Evolutionary conservation across 1,284 basidiomycete genomes (phyloP), one percentile per base, ranked within the genome.

Genomic region (Ceratobasidium sp.): DNA sequence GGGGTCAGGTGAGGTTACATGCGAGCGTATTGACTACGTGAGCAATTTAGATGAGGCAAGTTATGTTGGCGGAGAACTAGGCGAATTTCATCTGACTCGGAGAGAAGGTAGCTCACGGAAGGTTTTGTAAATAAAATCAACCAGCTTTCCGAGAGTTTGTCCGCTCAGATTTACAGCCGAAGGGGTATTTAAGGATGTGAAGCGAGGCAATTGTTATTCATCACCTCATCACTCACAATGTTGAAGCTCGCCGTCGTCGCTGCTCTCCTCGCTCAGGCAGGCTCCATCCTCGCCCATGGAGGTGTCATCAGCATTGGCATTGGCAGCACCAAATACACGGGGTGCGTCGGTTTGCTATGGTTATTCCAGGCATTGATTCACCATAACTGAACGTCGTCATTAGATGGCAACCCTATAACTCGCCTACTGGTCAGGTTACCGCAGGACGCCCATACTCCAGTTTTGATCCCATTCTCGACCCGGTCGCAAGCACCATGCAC

Each of bases 381-480:
- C 28, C 10, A 6, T 3, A 6, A 61, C 57, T 28, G 6, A 28
- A 23, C 26, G 5, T n/a, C 33, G n/a, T 42, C 3, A 42, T 15
- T 33, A 66, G 64, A 13, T 66, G 64, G 64, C 64, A 66, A 28
- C 64, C 64, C 13, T 66, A 66, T 17, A 48, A 26, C 23, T 10
- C 12, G 7, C 50, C 77, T n/a, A 33, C 66, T 5, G 78, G 78
- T 4, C 79, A 80, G 64, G 65, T 62, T 13, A 80, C 74, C 40
- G 78, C 77, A 50, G 79, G 69, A n/a, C 79, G 79, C 40, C 78
- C 77, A 15, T 80, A 79, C 59, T 62, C 61, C 7, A 77, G 67
- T 48, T 80, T 46, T 52, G 66, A 80, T 48, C 79, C 79, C 26
- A 80, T 80, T 40, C 48, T 74, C 10, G 74, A 48, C 70, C 73